Evolutionary conservation across 108 stramenopile species (phyloP), one percentile per base, ranked within the genome.

Genomic region (Skeletonema grethae): DNA sequence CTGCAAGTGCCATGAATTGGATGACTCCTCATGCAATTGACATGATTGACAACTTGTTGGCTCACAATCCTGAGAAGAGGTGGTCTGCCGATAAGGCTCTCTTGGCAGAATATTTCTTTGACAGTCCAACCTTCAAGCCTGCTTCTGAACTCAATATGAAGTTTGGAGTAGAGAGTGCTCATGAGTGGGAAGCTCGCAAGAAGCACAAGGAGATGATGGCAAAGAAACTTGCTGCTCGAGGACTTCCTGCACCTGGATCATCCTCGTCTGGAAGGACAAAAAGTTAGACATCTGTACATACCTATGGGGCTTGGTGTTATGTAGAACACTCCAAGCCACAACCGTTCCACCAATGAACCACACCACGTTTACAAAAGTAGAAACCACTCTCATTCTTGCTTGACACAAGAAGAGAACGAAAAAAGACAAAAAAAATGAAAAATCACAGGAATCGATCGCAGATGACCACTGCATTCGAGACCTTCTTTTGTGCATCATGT

Each of bases 11-110:
- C 20, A 58, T 73, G 20, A 69, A 82, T 77, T 95, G 94, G 94
- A 93, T 95, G 94, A 95, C 94, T n/a, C 83, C 90, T 28, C 82
- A 90, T 53, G 91, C 94, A 3, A 83, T 90, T 25, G 76, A 88
- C 16, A 70, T 95, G 34, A 90, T 95, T 65, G 85, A 79, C 53
- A 87, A 91, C 30, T 84, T 95, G 56, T 74, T 92, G 77, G 77
- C 76, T 56, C 38, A 85, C 77, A 89, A 95, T 71, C 91, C 91
- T 31, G 80, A 88, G 41, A 76, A 83, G 22, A 84, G 94, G 50
- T 95, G 91, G 91, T 88, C 90, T 41, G 91, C 94, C 4, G 76
- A 79, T 41, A 73, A 92, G 56, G 90, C 90, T 13, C 80, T 95
- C 9, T 82, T 76, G 22, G 94, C 94, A 2, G 94, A 95, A 7